Evolutionary conservation across 1,139 yeast genomes (phyloP), one percentile per base, ranked within the genome.

Genomic region (Diutina siamensis): DNA sequence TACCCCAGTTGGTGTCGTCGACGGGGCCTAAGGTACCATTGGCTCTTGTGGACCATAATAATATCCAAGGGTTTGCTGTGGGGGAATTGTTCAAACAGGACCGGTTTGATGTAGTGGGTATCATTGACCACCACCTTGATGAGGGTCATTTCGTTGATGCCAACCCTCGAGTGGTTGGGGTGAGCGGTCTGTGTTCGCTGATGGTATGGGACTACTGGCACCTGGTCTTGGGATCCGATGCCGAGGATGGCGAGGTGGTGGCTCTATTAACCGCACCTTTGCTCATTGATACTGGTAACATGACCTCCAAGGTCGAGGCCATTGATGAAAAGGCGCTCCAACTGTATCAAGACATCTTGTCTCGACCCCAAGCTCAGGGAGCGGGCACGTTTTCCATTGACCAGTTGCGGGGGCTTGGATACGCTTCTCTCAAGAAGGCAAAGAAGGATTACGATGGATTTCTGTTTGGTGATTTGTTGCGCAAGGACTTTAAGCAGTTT

Each of bases 111-210:
- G 80, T 87, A 0, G 63, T 62, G 1, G 81, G 80, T 0, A 76
- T 92, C 12, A 74, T 92, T 32, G 98, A 89, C 57, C 98, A 89
- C 57, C 98, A 89, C 58, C 83, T 71, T 5, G 95, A 87, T 55
- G 88, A 83, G 55, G 66, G 67, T 0, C 63, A 64, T 15, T 78
- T 71, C 53, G 36, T 53, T 15, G 63, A 68, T 20, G 71, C 74
- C 8, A 46, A 48, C 15, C 96, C 96, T 0, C 62, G 94, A 47
- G 63, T 82, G 7, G 68, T 88, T 44, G 62, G 66, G 44, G 62
- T 72, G 2, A 65, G 78, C 45, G 97, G 97, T 0, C 84, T 95
- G 47, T 87, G 96, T 58, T 74, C 87, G 3, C 73, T 87, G 22
- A 64, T 87, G 45, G 83, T 89, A 2, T 74, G 82, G 54, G 72